Base-by-base conservation (phyloP, 2,329 filamentous ascomycete species). In the Diaporthe sp. region DNA sequence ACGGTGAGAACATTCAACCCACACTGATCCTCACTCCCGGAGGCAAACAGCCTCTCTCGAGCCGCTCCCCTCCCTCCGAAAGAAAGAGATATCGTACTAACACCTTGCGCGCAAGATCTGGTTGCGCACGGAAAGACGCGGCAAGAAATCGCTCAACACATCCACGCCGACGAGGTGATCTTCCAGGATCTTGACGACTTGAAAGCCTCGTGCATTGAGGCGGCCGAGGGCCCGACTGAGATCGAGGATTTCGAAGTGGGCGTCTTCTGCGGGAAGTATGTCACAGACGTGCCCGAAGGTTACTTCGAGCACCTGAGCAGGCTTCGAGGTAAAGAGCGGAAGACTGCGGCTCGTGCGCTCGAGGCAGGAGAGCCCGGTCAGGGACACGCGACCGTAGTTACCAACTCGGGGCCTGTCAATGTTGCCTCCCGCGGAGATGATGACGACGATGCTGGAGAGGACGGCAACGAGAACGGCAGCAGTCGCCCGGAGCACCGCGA, bases 201-300 rank as follows among this genome's bases (percentile, higher is more conserved):
- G n/a, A 93, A 94, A 81, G 91, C 89, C 42, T 92, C 95, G 0
- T 98, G 96, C 81, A 46, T 46, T 39, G 59, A 65, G 22, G 58
- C 58, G 37, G 89, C 92, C 2, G 92, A 95, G 78, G 89, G 94
- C 5, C 92, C 91, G 76, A 89, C 92, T 73, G 85, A 89, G 76
- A 85, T 87, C 46, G 82, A 84, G 49, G 82, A 90, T 79, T 98
- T 98, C 79, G 96, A 98, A 82, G 92, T 97, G 3, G 96, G 96
- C 72, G 96, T 98, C 12, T 98, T 98, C 86, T 95, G 92, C 81
- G 96, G 96, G 61, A 91, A 92, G 78, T 98, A 98, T 84, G 89
- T 94, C 77, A 98, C 96, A 0, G 91, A 92, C 0, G 94, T 98
- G 2, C 90, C 93, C 1, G 89, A 92, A 9, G 92, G 90, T 51